Evolutionary conservation across 2,329 filamentous ascomycete species (phyloP).

Genomic region (Colletotrichum musicola): DNA sequence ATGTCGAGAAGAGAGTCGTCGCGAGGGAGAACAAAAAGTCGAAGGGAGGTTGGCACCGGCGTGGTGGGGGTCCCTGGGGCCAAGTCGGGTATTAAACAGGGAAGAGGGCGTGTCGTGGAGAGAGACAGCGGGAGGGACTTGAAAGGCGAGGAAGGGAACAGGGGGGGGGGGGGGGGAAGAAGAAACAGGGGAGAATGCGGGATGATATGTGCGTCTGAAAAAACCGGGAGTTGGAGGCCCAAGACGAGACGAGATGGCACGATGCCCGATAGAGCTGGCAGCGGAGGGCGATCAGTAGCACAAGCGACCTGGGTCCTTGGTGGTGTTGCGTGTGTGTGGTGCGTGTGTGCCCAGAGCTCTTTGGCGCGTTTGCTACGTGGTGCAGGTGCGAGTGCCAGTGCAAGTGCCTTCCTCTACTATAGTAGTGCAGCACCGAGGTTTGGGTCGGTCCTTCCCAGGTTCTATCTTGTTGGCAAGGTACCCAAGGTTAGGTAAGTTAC

Average conservation of each 20-base stretch:
- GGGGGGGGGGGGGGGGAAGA: slow-evolving; percentile 13
- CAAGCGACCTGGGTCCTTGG: slow-evolving; percentile 2
- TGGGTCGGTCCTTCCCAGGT: too few species aligned
- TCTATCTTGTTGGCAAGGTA: too few species aligned
- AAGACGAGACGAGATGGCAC: slow-evolving; percentile 30
- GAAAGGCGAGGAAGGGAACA: slow-evolving; percentile 5
- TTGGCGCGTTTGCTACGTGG: slow-evolving; percentile 15
- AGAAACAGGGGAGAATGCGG: slow-evolving; percentile 8
- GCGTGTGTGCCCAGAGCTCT: slow-evolving; percentile 18
- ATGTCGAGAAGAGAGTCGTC: background rate
- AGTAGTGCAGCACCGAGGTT: background rate
- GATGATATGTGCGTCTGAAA: slow-evolving; percentile 32
- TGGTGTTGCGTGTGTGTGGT: too few species aligned
- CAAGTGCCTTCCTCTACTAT: background rate
- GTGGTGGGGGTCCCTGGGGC: slow-evolving; percentile 30
- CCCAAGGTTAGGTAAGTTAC: too few species aligned
- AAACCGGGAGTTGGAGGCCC: slow-evolving; percentile 32
- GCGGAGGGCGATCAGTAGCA: slow-evolving; percentile 21
- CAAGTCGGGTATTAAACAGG: slow-evolving; percentile 34
- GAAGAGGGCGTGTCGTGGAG: slow-evolving; percentile 24
- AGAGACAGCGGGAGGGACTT: slow-evolving; percentile 11
- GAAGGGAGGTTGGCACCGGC: background rate
- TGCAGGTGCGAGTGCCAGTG: slow-evolving; percentile 15
- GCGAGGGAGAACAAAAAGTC: background rate
- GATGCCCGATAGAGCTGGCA: slow-evolving; percentile 12